Conservation (phyloP, 306 rosid genomes). For the Dryas drummondii region DNA sequence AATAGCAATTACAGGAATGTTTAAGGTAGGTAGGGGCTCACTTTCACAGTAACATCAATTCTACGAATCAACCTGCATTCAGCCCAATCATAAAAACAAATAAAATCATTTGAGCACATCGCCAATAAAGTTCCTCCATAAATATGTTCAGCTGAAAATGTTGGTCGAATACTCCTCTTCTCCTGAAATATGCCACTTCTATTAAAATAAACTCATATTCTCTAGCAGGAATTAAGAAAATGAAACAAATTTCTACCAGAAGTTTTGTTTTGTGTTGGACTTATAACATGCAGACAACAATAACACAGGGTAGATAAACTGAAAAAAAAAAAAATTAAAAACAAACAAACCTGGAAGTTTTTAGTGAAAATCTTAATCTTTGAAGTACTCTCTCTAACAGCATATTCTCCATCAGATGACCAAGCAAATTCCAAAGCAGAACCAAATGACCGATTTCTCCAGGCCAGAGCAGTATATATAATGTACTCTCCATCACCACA, state of each 20-base stretch:
- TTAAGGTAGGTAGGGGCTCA: conserved; percentile 36
- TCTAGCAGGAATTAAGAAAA: neutral
- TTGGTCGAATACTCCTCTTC: conserved; percentile 87
- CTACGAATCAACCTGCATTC: conserved; percentile 97
- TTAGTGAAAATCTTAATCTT: conserved; percentile 90
- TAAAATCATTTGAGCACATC: conserved; percentile 98
- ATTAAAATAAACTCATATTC: conserved; percentile 15
- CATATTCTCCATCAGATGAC: conserved; percentile 96
- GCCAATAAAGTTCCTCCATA: conserved; percentile 90
- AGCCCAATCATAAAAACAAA: conserved; percentile 97
- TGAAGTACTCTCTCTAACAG: conserved; percentile 95
- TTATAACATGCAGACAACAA: conserved; percentile 16
- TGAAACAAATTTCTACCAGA: neutral
- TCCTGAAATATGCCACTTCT: conserved; percentile 59
- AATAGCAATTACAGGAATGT: neutral
- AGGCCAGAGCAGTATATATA: conserved; percentile 95
- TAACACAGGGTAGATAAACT: neutral
- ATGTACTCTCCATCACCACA: conserved; percentile 99
- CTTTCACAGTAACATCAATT: conserved; percentile 94
- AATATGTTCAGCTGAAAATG: conserved; percentile 89
- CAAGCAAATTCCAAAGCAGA: conserved; percentile 95
- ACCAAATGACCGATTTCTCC: conserved; percentile 99
- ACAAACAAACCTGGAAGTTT: conserved; percentile 78
- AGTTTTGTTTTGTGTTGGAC: neutral
- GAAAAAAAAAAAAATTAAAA: neutral